These are phyloP conservation scores for Beta vulgaris DNA, from an alignment of 148 eudicot genomes.

Conservation along the genomic window DNA sequence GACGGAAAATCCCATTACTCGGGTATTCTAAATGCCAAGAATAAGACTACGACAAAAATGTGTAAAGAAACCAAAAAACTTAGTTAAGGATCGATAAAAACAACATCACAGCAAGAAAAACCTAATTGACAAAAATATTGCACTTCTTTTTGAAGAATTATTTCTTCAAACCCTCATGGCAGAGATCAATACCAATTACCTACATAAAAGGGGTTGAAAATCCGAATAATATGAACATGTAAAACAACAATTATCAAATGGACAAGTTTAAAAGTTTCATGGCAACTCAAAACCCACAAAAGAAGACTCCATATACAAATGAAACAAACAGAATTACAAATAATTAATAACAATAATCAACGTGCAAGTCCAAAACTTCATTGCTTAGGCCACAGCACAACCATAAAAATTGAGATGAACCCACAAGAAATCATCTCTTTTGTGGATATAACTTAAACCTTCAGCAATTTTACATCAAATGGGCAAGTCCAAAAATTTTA, in stretches of 20 bases:
- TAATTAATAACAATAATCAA: neutral
- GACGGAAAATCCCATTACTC: conserved; percentile 38
- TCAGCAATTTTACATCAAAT: too few species aligned
- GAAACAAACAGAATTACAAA: neutral
- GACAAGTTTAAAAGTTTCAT: neutral
- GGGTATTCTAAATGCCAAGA: conserved; percentile 41
- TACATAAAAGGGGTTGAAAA: conserved; percentile 1
- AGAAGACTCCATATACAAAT: neutral
- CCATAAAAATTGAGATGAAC: too few species aligned
- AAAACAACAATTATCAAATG: neutral
- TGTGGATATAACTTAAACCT: too few species aligned
- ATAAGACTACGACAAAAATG: conserved; percentile 44
- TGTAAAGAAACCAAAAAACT: conserved; percentile 1
- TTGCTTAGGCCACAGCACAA: too few species aligned
- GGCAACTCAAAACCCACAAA: neutral
- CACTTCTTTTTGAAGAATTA: neutral
- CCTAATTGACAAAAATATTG: too few species aligned
- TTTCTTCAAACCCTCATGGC: too few species aligned
- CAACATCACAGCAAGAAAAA: conserved; percentile 8
- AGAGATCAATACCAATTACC: neutral
- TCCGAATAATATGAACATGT: neutral
- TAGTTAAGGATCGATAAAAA: conserved; percentile 13
- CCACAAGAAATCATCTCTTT: too few species aligned
- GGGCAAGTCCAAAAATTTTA: too few species aligned
- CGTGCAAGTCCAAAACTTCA: neutral